Evolutionary conservation across 1,139 yeast species (phyloP).

Genomic region (Blastobotrys arbuscula): DNA sequence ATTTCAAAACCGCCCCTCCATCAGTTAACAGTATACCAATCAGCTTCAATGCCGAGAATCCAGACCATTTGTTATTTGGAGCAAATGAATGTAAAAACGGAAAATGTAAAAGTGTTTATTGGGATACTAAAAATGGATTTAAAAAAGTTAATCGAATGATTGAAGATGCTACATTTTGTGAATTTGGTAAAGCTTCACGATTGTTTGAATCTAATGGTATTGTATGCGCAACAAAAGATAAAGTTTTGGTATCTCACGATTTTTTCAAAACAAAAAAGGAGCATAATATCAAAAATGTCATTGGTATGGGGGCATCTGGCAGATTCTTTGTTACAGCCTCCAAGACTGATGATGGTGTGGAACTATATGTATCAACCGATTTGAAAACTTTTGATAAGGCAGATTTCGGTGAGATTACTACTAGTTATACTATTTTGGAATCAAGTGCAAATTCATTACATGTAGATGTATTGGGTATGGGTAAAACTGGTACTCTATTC

Average conservation of each 20-base stretch:
- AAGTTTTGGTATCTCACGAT: conserved; percentile 40
- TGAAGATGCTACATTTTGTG: conserved; percentile 37
- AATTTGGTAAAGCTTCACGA: conserved; percentile 41
- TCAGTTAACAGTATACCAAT: conserved; percentile 27
- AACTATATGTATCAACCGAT: conserved; percentile 55
- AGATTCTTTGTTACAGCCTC: conserved; percentile 48
- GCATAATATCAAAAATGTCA: conserved; percentile 33
- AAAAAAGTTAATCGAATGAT: conserved; percentile 39
- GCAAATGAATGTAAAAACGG: conserved; percentile 37
- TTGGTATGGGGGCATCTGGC: conserved; percentile 46
- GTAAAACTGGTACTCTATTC: conserved; percentile 41
- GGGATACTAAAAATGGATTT: conserved; percentile 52
- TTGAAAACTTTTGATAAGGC: conserved; percentile 49
- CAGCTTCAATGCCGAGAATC: conserved; percentile 41
- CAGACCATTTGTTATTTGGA: conserved; percentile 40
- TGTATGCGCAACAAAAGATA: conserved; percentile 47
- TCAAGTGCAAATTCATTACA: conserved; percentile 55
- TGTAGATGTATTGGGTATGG: conserved; percentile 39
- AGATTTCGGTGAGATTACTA: conserved; percentile 41
- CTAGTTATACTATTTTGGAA: conserved; percentile 48
- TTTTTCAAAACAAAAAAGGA: conserved; percentile 32
- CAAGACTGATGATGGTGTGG: conserved; percentile 39
- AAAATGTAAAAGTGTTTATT: conserved; percentile 39
- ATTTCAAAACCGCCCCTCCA: conserved; percentile 32
- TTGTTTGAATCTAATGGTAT: conserved; percentile 39